Conservation (phyloP, 2,329 filamentous ascomycete species). For the Fusarium poae region DNA sequence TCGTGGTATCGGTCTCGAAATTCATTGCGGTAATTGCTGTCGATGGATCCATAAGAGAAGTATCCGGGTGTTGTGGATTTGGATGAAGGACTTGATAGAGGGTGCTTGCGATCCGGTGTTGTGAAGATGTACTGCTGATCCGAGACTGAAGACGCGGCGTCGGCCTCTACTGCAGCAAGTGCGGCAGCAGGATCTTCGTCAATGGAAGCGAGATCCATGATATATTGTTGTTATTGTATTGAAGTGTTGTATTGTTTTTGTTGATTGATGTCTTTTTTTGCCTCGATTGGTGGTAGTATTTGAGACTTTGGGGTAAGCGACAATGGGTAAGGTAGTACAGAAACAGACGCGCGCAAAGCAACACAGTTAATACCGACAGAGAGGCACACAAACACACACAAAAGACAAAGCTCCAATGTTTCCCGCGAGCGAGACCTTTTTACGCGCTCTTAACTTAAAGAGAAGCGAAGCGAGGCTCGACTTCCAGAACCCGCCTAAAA, state of each 20-base stretch:
- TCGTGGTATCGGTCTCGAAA: slow-evolving; percentile 47
- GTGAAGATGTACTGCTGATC: slow-evolving; percentile 45
- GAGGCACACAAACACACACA: background rate
- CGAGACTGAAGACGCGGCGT: slow-evolving; percentile 38
- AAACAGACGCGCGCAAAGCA: slow-evolving; percentile 22
- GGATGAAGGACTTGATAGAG: slow-evolving; percentile 34
- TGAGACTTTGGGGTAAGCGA: slow-evolving; percentile 19
- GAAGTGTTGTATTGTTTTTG: slow-evolving; percentile 6
- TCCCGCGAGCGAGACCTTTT: slow-evolving; percentile 39
- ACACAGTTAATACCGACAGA: background rate
- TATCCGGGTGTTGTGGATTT: slow-evolving; percentile 43
- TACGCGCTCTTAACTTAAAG: slow-evolving; percentile 8
- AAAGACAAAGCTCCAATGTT: slow-evolving; percentile 33
- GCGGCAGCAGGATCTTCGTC: slow-evolving; percentile 49
- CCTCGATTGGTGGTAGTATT: slow-evolving; percentile 3
- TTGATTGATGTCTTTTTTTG: background rate
- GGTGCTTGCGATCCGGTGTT: slow-evolving; percentile 47
- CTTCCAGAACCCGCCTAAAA: slow-evolving; percentile 25
- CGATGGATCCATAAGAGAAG: slow-evolving; percentile 37
- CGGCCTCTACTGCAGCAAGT: slow-evolving; percentile 43
- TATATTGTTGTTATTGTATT: background rate
- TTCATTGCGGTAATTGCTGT: slow-evolving; percentile 42
- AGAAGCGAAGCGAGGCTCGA: slow-evolving; percentile 26
- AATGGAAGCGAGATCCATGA: slow-evolving; percentile 47
- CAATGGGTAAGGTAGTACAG: background rate